Base-by-base conservation (phyloP, 2,329 filamentous ascomycete species). In the Ophiocordyceps sinensis region DNA sequence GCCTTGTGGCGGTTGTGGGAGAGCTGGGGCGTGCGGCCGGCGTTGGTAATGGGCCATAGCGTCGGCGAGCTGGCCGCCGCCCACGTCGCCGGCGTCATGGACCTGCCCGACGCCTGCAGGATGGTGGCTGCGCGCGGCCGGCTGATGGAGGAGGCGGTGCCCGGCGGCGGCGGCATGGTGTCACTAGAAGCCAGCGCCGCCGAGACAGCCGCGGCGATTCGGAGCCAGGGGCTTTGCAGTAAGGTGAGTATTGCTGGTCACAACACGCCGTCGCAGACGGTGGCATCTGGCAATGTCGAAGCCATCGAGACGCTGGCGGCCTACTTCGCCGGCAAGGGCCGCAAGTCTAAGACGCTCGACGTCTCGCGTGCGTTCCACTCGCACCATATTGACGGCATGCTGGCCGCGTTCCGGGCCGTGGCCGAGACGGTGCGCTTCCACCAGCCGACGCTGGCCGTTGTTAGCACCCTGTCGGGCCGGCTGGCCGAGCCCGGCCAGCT, bases 261-360 rank as follows among this genome's bases (percentile, higher is more conserved):
- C 59, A 91, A 91, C 51, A 76, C 78, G 0, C 78, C 78, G 1
- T 68, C 75, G 42, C 82, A 86, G 59, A 86, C 79, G 13, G 84
- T 89, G 2, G 67, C 88, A 29, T 63, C 61, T 32, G 69, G 69
- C 28, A 53, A 57, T 26, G 58, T 60, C 2, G 49, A 50, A 2
- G 58, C 65, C 45, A 59, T 71, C 37, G 50, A 59, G 8, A 56
- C 62, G 6, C 62, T 77, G 19, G 66, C 70, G 9, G 43, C 53
- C 26, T 45, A 62, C 43, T 50, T 68, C 9, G 41, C 47, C 15
- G 46, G 39, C 28, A 53, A 52, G 10, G 62, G 59, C 41, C 54
- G 58, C 60, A 71, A 62, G 60, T 66, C 49, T 50, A 65, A 62
- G 1, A 57, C 59, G 43, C 59, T 73, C 23, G 61, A 61, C 31